Percentiles rank a stretch among this genome's conserved stretches.
Evolutionary conservation across 306 rosid genomes (phyloP).

Genomic region (Alnus rubra): DNA sequence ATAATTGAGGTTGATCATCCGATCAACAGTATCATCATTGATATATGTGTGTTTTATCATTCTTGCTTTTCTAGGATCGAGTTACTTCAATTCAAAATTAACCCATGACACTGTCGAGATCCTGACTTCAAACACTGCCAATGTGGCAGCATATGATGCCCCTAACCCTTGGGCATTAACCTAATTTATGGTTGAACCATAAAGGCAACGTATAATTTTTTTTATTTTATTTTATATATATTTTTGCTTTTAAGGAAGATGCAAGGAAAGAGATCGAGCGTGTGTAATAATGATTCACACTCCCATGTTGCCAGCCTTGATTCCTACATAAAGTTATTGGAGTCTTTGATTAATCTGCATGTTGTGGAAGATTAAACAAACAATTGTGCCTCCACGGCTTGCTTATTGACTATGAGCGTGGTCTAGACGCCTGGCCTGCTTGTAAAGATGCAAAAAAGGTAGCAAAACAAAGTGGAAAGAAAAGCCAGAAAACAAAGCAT

Average conservation of each 20-base stretch:
- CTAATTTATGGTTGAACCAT: neutral
- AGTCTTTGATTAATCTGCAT: neutral
- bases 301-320: slow-evolving; percentile 32
- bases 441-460: too few relatives aligned
- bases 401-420: too few relatives aligned
- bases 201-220: neutral
- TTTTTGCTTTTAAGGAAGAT: neutral
- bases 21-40: too few relatives aligned
- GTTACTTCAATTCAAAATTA: neutral
- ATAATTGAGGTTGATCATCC: too few relatives aligned
- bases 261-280: neutral
- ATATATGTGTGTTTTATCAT: neutral
- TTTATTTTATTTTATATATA: neutral
- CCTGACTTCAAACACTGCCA: neutral
- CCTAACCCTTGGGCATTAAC: neutral
- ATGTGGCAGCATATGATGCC: slow-evolving; percentile 23
- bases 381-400: too few relatives aligned
- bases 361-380: neutral
- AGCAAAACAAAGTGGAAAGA: neutral
- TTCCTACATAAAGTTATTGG: slow-evolving; percentile 24
- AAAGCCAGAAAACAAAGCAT: too few relatives aligned
- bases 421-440: too few relatives aligned
- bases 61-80: neutral
- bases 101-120: neutral
- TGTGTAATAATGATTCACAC: slow-evolving; percentile 6